Conservation (phyloP, 176 grass and related monocot genomes). For the Juncus inflexus region DNA sequence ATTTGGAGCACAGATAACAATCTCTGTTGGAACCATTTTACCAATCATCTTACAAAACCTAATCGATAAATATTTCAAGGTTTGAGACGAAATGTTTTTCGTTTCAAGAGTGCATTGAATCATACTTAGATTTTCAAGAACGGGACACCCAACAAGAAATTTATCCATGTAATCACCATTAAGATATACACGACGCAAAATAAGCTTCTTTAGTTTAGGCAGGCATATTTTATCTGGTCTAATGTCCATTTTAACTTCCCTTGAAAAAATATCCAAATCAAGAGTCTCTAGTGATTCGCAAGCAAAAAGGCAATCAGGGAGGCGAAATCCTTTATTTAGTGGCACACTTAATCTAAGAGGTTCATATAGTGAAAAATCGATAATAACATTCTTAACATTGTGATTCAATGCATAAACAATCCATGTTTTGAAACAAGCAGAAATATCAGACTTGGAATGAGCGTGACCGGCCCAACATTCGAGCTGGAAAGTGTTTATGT, state of each 20-base stretch:
- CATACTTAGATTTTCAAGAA: not conserved
- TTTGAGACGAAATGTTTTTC: not conserved
- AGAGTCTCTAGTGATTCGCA: not conserved
- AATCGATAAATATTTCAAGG: not conserved
- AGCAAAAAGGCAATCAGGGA: not conserved
- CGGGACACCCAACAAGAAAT: not conserved
- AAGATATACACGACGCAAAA: not conserved
- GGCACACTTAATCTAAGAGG: not conserved
- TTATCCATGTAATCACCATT: not conserved
- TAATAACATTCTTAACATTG: not conserved
- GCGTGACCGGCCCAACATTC: not conserved
- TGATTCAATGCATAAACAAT: not conserved
- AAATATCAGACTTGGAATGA: not conserved
- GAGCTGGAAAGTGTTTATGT: not conserved
- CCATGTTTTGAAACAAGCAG: not conserved
- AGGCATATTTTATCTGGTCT: not conserved
- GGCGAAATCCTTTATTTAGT: no score
- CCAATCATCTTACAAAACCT: not conserved
- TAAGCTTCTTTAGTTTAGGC: not conserved
- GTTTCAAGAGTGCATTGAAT: not conserved
- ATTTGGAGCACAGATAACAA: not conserved
- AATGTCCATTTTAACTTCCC: not conserved
- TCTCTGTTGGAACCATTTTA: not conserved
- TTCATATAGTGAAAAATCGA: not conserved
- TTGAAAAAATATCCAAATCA: no score